phyloP scores from a whole-genome alignment of 139 green algal species.

The Chlamydomonas eustigma region DNA sequence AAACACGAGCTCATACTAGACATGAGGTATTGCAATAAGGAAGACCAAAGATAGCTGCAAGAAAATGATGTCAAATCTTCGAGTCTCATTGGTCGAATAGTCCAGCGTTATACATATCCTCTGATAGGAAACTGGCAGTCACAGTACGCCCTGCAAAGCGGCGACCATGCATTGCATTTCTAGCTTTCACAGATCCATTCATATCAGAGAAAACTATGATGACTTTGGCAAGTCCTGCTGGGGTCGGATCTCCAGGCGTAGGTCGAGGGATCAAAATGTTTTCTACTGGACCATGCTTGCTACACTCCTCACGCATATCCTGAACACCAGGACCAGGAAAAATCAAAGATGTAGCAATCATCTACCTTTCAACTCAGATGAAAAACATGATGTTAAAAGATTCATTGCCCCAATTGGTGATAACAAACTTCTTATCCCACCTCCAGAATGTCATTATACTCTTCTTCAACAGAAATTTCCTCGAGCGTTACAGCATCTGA shows the following conservation, averaged over 20 bases:
- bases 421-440: too few species aligned
- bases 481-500: constrained; percentile 69
- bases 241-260: constrained; percentile 32
- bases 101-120: constrained; percentile 52
- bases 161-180: constrained; percentile 78
- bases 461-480: constrained; percentile 82
- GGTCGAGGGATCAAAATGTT: constrained; percentile 73
- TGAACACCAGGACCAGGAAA: too few species aligned
- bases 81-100: constrained; percentile 18
- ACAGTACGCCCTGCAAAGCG: constrained; percentile 81
- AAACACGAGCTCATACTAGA: too few species aligned
- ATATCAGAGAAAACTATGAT: constrained; percentile 78
- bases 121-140: constrained; percentile 63
- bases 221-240: constrained; percentile 69
- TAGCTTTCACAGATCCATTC: constrained; percentile 50
- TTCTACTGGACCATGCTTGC: constrained; percentile 39
- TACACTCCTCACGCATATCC: constrained; percentile 36
- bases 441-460: constrained; percentile 92
- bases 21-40: too few species aligned
- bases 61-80: too few species aligned
- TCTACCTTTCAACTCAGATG: constrained; percentile 15
- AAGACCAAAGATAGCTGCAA: too few species aligned
- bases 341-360: background rate
- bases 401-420: too few species aligned
- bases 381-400: background rate